A percentile compares a stretch with the other conserved stretches of the same genome.
These are phyloP conservation scores for Kodamaea kaohsiungensis DNA, from an alignment of 805 yeast species.

Conservation along the genomic window DNA sequence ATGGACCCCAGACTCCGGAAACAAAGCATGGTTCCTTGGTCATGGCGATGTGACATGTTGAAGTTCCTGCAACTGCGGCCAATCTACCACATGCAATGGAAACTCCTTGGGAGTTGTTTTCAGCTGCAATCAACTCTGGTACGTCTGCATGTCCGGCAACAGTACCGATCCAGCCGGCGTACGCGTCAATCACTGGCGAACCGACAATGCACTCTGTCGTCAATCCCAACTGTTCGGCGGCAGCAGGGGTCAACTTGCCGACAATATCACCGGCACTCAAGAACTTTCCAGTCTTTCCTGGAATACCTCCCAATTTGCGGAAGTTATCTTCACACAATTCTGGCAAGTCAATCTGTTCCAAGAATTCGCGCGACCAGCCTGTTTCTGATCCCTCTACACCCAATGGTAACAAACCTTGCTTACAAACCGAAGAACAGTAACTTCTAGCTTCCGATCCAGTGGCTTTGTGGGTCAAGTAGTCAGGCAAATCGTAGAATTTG, in stretches of 20 bases:
- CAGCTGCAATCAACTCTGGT: constrained; percentile 48
- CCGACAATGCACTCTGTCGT: constrained; percentile 82
- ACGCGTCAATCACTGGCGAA: constrained; percentile 95
- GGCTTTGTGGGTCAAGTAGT: constrained; percentile 87
- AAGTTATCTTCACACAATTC: constrained; percentile 80
- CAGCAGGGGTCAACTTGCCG: constrained; percentile 62
- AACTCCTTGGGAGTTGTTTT: constrained; percentile 33
- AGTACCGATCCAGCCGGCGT: constrained; percentile 98
- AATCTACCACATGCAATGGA: constrained; percentile 75
- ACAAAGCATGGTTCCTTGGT: constrained; percentile 85
- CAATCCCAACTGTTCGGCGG: constrained; percentile 85
- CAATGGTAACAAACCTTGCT: constrained; percentile 90
- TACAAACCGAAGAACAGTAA: constrained; percentile 88
- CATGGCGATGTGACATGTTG: constrained; percentile 93
- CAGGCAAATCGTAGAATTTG: constrained; percentile 91
- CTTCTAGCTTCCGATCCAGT: constrained; percentile 87
- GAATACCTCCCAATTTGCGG: constrained; percentile 79
- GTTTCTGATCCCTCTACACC: constrained; percentile 85
- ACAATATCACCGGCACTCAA: constrained; percentile 88
- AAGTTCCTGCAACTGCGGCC: constrained; percentile 98
- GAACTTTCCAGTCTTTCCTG: constrained; percentile 69
- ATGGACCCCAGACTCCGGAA: constrained; percentile 99
- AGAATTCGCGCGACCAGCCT: constrained; percentile 89
- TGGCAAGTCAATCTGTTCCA: constrained; percentile 64
- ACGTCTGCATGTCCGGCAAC: constrained; percentile 81